A percentile compares a stretch with the other conserved stretches of the same genome.
These are phyloP conservation scores for Monosporascus sp. DNA, from an alignment of 2,329 filamentous ascomycete species.

Conservation along the genomic window DNA sequence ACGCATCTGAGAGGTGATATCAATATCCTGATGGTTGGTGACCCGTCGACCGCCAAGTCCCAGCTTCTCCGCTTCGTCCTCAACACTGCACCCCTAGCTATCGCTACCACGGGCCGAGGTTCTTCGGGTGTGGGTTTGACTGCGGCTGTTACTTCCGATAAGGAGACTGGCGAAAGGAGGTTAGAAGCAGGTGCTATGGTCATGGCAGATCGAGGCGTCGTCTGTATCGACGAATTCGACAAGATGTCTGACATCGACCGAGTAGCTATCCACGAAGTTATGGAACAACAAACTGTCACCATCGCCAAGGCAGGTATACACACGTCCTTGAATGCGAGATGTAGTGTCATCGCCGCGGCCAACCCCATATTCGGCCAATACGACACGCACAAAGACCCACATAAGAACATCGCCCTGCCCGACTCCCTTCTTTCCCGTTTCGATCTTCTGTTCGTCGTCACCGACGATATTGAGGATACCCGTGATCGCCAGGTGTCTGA, in stretches of 20 bases:
- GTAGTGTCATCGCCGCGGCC: constrained; percentile 91
- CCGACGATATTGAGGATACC: constrained; percentile 94
- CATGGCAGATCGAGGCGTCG: constrained; percentile 90
- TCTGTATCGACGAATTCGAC: constrained; percentile 99
- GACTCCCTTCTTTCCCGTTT: constrained; percentile 98
- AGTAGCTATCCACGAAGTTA: constrained; percentile 99
- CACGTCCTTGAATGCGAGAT: constrained; percentile 92
- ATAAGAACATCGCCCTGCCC: constrained; percentile 95
- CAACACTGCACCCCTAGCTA: constrained; percentile 92
- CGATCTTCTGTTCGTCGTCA: constrained; percentile 94
- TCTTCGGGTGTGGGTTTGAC: constrained; percentile 98
- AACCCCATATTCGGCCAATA: constrained; percentile 99
- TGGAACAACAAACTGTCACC: constrained; percentile 99
- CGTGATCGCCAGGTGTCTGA: constrained; percentile 89
- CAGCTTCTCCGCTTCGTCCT: constrained; percentile 93
- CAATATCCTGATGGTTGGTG: constrained; percentile 98
- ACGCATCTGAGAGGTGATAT: constrained; percentile 98
- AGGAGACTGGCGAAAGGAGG: constrained; percentile 91
- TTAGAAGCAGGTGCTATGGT: constrained; percentile 99
- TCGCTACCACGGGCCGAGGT: constrained; percentile 92
- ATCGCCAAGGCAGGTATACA: constrained; percentile 99
- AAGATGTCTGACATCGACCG: constrained; percentile 99
- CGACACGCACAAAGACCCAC: constrained; percentile 95
- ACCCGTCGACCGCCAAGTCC: constrained; percentile 98
- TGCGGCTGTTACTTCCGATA: constrained; percentile 91